phyloP scores from a whole-genome alignment of 768 basidiomycete species.

The Suillus luteus region DNA sequence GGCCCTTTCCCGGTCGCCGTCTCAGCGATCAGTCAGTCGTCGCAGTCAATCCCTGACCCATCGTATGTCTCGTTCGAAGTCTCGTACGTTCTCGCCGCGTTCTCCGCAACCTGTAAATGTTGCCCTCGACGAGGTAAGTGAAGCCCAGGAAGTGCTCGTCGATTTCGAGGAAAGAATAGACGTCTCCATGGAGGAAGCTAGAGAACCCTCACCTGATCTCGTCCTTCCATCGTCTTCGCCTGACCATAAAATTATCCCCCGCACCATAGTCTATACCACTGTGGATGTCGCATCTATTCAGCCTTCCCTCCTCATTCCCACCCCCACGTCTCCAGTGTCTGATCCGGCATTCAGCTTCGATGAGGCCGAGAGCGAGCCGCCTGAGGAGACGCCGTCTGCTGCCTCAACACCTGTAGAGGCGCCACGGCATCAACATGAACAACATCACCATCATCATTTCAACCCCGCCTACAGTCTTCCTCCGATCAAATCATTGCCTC shows the following conservation, averaged over 20 bases:
- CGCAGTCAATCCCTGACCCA: slow-evolving; percentile 24
- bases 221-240: slow-evolving; percentile 28
- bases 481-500: slow-evolving; percentile 52
- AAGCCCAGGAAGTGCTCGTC: slow-evolving; percentile 10
- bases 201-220: slow-evolving; percentile 28
- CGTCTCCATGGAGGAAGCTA: slow-evolving; percentile 23
- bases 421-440: slow-evolving; percentile 27
- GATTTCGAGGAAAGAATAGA: slow-evolving; percentile 19
- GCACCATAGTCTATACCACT: slow-evolving; percentile 27
- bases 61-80: slow-evolving; percentile 18
- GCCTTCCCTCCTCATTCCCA: slow-evolving; percentile 37
- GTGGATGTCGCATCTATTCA: slow-evolving; percentile 31
- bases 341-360: slow-evolving; percentile 37
- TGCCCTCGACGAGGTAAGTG: slow-evolving; percentile 5
- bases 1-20: slow-evolving; percentile 22
- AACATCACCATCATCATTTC: slow-evolving; percentile 33
- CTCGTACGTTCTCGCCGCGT: slow-evolving; percentile 15
- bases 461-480: slow-evolving; percentile 56
- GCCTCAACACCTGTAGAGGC: slow-evolving; percentile 16
- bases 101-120: slow-evolving; percentile 11
- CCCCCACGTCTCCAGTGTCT: slow-evolving; percentile 37
- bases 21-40: slow-evolving; percentile 19
- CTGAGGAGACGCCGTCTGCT: slow-evolving; percentile 21
- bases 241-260: slow-evolving; percentile 7
- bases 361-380: slow-evolving; percentile 29